Evolutionary conservation across 805 yeast genomes (phyloP).

Genomic region (Priceomyces castillae): DNA sequence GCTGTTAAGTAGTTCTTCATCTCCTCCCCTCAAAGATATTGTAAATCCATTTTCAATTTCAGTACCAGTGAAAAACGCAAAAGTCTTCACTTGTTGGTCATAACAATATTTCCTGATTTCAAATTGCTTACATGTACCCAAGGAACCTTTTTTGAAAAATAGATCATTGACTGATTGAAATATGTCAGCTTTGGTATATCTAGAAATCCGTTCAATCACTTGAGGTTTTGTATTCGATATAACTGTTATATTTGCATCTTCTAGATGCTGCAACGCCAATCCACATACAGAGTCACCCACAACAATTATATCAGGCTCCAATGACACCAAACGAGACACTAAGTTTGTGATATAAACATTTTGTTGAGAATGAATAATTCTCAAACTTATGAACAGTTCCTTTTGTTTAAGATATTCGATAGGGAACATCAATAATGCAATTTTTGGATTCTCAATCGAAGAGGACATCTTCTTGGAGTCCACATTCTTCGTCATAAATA

Average conservation of each 20-base stretch:
- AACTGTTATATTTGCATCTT: constrained; percentile 76
- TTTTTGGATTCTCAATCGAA: constrained; percentile 61
- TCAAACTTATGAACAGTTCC: constrained; percentile 76
- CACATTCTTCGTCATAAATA: constrained; percentile 78
- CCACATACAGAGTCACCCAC: constrained; percentile 83
- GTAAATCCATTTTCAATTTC: constrained; percentile 76
- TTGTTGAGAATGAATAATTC: constrained; percentile 85
- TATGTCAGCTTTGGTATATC: constrained; percentile 80
- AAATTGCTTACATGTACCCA: constrained; percentile 75
- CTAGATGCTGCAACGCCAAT: constrained; percentile 67
- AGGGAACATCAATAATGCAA: constrained; percentile 84
- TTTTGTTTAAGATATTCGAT: constrained; percentile 77
- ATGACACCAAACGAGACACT: constrained; percentile 70
- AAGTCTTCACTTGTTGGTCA: constrained; percentile 60
- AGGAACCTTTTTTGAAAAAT: constrained; percentile 52
- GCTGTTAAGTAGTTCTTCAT: constrained; percentile 55
- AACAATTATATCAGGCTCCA: constrained; percentile 76
- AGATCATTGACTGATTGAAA: constrained; percentile 83
- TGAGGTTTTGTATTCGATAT: constrained; percentile 78
- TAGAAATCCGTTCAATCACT: constrained; percentile 73
- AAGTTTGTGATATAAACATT: constrained; percentile 77
- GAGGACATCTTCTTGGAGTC: constrained; percentile 80
- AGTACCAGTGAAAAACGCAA: constrained; percentile 77
- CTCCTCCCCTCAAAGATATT: constrained; percentile 78
- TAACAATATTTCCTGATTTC: constrained; percentile 66